Conservation (phyloP, 768 basidiomycete species). For the Udeniomyces megalosporus region DNA sequence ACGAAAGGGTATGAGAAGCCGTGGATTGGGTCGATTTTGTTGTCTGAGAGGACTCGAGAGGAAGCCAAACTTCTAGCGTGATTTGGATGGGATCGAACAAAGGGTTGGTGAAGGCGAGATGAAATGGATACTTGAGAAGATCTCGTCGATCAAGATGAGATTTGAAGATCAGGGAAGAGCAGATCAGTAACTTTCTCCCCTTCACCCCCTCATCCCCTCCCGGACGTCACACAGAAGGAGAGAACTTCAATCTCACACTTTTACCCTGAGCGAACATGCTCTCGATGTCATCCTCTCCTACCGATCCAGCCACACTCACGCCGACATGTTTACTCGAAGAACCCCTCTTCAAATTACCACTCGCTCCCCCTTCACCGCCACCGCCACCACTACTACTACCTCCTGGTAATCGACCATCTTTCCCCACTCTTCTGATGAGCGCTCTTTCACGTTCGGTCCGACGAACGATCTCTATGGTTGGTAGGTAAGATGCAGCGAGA, state of each 20-base stretch:
- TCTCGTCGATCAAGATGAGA: neutral
- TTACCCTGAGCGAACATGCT: too few species aligned
- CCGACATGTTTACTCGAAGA: too few species aligned
- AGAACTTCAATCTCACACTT: neutral
- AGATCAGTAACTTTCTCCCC: neutral
- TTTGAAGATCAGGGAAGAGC: too few species aligned
- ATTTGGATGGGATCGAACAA: slow-evolving; percentile 91
- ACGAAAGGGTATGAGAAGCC: slow-evolving; percentile 23
- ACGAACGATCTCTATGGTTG: slow-evolving; percentile 48
- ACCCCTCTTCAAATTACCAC: too few species aligned
- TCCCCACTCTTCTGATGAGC: neutral
- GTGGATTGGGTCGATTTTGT: neutral
- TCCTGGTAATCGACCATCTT: neutral
- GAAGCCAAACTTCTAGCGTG: slow-evolving; percentile 50
- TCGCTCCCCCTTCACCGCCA: neutral
- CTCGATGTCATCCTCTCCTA: neutral
- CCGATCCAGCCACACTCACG: neutral
- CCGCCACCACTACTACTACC: slow-evolving; percentile 14
- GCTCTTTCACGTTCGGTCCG: slow-evolving; percentile 11
- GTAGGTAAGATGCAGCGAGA: slow-evolving; percentile 85
- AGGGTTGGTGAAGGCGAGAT: slow-evolving; percentile 82
- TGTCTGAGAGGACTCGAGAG: neutral
- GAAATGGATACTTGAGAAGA: slow-evolving; percentile 48
- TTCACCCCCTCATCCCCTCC: neutral
- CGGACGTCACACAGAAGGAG: neutral